Conservation (phyloP, 1,284 basidiomycete genomes). For the Boletus sp. region DNA sequence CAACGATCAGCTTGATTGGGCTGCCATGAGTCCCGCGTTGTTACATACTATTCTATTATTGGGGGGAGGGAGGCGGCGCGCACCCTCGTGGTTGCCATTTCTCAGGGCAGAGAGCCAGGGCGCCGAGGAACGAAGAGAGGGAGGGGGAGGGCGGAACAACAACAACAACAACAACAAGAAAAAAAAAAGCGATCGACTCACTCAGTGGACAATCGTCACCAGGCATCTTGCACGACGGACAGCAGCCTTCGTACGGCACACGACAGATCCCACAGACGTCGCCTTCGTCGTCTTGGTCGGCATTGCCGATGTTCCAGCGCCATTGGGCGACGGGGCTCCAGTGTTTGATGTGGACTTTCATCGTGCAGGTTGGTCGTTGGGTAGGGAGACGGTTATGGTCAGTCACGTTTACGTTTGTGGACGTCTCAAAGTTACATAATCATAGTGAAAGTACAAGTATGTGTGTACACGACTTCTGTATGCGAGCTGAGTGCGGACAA, state of each 20-base stretch:
- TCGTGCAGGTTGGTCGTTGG: constrained; percentile 30
- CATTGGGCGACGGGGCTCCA: constrained; percentile 86
- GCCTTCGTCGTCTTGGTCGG: constrained; percentile 67
- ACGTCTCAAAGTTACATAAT: constrained; percentile 6
- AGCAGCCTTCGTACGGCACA: constrained; percentile 87
- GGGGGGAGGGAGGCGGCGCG: no score
- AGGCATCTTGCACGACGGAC: constrained; percentile 89
- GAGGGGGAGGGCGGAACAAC: no score
- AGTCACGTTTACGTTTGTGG: constrained; percentile 12
- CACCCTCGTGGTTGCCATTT: no score
- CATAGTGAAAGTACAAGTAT: no score
- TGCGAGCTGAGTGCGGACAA: no score
- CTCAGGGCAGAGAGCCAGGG: no score
- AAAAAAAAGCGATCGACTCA: constrained; percentile 29
- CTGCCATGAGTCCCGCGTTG: no score
- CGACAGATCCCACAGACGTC: constrained; percentile 95
- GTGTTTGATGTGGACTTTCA: constrained; percentile 78
- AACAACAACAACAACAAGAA: no score
- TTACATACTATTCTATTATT: no score
- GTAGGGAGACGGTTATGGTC: neutral
- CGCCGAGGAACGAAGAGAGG: no score
- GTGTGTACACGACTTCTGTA: no score
- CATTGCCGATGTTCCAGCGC: constrained; percentile 72
- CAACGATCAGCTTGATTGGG: no score
- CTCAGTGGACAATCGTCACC: constrained; percentile 96